These are phyloP conservation scores for Heracleum sosnowskyi DNA, from an alignment of 129 eudicot genomes.

Conservation along the genomic window DNA sequence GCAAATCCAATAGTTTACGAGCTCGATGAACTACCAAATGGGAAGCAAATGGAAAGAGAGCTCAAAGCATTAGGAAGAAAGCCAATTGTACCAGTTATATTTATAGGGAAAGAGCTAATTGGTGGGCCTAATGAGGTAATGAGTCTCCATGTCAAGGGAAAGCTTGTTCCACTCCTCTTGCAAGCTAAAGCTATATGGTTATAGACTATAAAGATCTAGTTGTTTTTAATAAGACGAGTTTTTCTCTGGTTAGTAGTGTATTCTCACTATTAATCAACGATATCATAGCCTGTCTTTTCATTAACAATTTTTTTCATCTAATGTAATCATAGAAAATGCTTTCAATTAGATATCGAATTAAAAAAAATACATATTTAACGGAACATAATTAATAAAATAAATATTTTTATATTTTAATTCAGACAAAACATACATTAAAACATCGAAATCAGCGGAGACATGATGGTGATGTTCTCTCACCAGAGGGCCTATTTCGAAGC, in stretches of 20 bases:
- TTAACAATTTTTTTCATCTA: too few relatives aligned
- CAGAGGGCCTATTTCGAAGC: too few relatives aligned
- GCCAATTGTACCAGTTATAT: conserved; percentile 19
- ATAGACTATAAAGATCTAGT: neutral
- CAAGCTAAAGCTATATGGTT: conserved; percentile 50
- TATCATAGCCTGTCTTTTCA: too few relatives aligned
- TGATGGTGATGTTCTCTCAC: too few relatives aligned
- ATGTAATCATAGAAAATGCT: too few relatives aligned
- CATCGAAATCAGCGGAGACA: too few relatives aligned
- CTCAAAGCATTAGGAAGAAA: conserved; percentile 22
- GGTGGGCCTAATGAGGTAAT: conserved; percentile 53
- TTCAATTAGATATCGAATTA: too few relatives aligned
- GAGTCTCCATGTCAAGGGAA: conserved; percentile 69
- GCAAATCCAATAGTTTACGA: conserved; percentile 36
- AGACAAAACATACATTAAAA: too few relatives aligned
- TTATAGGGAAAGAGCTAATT: conserved; percentile 30
- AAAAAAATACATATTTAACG: too few relatives aligned
- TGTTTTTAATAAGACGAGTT: neutral
- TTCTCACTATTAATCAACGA: too few relatives aligned
- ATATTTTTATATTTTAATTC: too few relatives aligned
- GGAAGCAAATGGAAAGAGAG: conserved; percentile 28
- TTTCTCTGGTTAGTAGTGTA: neutral
- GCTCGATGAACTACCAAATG: conserved; percentile 35
- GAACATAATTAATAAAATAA: too few relatives aligned
- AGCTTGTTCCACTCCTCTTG: conserved; percentile 38